Conservation (phyloP, 2,329 filamentous ascomycete genomes). For the Claviceps sp. region DNA sequence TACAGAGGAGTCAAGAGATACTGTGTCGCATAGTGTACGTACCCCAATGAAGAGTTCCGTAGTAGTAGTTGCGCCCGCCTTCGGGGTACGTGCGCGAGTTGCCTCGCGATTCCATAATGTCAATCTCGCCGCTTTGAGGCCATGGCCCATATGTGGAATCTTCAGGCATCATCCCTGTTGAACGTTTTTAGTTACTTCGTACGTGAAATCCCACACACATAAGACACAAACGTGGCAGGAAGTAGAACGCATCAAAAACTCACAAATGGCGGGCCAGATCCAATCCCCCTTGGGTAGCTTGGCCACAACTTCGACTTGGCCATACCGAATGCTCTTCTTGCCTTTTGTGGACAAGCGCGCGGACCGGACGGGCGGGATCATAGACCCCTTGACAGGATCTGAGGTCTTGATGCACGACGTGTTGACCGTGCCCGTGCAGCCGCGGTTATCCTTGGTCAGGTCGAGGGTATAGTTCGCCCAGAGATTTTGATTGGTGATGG, state of each 20-base stretch:
- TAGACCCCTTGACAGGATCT: constrained; percentile 28
- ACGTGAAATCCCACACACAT: too few relatives aligned
- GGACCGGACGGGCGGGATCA: constrained; percentile 36
- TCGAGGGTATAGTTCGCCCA: constrained; percentile 29
- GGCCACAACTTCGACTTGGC: constrained; percentile 36
- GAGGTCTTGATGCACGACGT: constrained; percentile 24
- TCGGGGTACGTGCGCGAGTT: constrained; percentile 20
- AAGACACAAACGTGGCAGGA: too few relatives aligned
- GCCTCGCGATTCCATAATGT: constrained; percentile 36
- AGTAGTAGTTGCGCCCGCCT: constrained; percentile 30
- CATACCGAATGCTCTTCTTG: constrained; percentile 10
- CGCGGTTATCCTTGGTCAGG: constrained; percentile 23
- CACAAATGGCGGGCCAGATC: constrained; percentile 37
- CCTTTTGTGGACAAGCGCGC: constrained; percentile 29
- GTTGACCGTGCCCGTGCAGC: constrained; percentile 26
- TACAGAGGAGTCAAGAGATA: background rate
- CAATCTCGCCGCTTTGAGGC: constrained; percentile 40
- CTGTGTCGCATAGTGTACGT: background rate
- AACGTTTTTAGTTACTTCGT: background rate
- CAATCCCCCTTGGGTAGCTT: constrained; percentile 39
- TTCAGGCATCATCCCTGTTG: constrained; percentile 34
- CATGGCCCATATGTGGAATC: constrained; percentile 33
- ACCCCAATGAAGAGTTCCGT: constrained; percentile 35
- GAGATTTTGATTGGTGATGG: constrained; percentile 25
- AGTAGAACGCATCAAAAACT: background rate